Evolutionary conservation across 306 rosid genomes (phyloP), one percentile per base, ranked within the genome.

Genomic region (Oemleria cerasiformis): DNA sequence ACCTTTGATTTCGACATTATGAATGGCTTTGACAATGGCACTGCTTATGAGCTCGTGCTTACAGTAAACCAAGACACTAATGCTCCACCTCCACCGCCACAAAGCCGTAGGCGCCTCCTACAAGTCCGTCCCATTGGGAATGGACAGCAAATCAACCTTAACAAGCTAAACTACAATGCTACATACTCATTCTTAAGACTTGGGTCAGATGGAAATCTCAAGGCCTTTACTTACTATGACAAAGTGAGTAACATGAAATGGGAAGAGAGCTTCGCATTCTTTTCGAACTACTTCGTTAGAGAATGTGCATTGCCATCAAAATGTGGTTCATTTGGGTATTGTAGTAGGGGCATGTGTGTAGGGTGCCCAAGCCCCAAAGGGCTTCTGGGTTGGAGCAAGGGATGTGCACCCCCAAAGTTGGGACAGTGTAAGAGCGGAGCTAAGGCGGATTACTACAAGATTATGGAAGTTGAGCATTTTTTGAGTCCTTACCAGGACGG

Each of bases 201-300:
- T 1, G 61, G 83, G 0, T 49, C 63, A 1, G 83, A 82, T 17
- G 86, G 83, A 14, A 82, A 42, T 51, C 73, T 82, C n/a, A 54
- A 25, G 56, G 80, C 80, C 45, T 71, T 21, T 41, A 75, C 86
- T 11, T 78, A 75, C 70, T 74, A 74, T 48, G 39, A 65, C 49
- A 7, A 41, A 16, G 72, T 55, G 4, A 41, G 71, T 11, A 19
- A 40, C 65, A 45, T 54, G 8, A 67, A n/a, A 12, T 74, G 83
- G 86, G 80, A 70, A 20, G 80, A 82, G 67, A 75, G 73, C 36
- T 82, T 78, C 17, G 71, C 78, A 5, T 78, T 74, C 56, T 82
- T 82, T 21, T 74, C 80, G 1, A 17, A 19, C n/a, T 65, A 82
- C 71, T 78, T 73, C 17, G 9, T 74, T 2, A 78, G 86, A 21